These are phyloP conservation scores for Hemisphaericaspora xylofermentans DNA, from an alignment of 1,139 yeast species.

Conservation along the genomic window DNA sequence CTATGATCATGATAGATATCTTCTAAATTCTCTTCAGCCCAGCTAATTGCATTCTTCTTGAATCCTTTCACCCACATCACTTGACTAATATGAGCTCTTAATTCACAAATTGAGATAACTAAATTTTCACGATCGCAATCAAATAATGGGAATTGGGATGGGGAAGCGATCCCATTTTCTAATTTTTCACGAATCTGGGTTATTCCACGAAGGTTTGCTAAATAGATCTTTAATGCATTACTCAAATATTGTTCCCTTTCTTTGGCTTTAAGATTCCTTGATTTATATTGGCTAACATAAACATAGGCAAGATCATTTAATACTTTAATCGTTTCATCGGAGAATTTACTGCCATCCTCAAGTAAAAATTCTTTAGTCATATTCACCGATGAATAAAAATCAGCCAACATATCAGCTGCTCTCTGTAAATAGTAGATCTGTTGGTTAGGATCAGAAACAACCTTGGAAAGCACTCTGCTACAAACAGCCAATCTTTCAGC, in stretches of 20 bases:
- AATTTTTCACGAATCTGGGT: constrained; percentile 22
- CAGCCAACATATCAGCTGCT: constrained; percentile 39
- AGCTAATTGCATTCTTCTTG: constrained; percentile 53
- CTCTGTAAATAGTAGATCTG: constrained; percentile 40
- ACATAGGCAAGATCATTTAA: constrained; percentile 38
- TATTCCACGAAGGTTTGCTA: constrained; percentile 35
- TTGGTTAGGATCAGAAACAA: constrained; percentile 23
- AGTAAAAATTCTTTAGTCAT: constrained; percentile 26
- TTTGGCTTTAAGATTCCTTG: constrained; percentile 7
- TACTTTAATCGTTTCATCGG: constrained; percentile 39
- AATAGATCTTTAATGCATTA: constrained; percentile 36
- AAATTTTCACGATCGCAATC: constrained; percentile 35
- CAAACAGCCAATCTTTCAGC: constrained; percentile 45
- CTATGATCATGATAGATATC: constrained; percentile 34
- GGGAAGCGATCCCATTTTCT: constrained; percentile 21
- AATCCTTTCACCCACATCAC: constrained; percentile 61
- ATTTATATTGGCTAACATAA: constrained; percentile 23
- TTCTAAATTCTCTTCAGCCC: constrained; percentile 58
- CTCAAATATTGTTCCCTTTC: constrained; percentile 20
- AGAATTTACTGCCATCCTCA: constrained; percentile 28
- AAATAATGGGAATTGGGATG: constrained; percentile 38
- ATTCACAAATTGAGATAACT: constrained; percentile 29
- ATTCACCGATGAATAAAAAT: constrained; percentile 28
- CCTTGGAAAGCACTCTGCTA: constrained; percentile 36
- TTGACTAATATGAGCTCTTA: constrained; percentile 64